Conservation (phyloP, 2,329 filamentous ascomycete species). For the Botrytis medusae region DNA sequence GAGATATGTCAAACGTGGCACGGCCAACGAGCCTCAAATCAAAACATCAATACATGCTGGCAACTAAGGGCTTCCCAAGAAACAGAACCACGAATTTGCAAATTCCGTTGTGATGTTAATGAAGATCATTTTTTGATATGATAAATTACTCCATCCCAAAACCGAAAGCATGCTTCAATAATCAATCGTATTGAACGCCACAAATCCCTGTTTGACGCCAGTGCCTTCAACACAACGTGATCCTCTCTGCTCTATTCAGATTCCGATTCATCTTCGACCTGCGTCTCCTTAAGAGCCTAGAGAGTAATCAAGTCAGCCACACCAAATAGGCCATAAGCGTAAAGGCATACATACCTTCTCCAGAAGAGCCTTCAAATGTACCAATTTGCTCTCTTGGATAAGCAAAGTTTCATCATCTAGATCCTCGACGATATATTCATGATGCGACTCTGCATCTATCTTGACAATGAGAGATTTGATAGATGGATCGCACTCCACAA, state of each 20-base stretch:
- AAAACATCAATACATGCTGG: background rate
- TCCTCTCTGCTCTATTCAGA: conserved; percentile 16
- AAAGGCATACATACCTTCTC: conserved; percentile 56
- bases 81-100: background rate
- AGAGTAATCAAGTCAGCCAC: conserved; percentile 19
- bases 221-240: background rate
- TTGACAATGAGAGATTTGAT: conserved; percentile 83
- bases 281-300: conserved; percentile 39
- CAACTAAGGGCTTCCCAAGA: background rate
- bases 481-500: conserved; percentile 81
- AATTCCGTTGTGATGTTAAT: background rate
- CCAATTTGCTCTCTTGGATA: conserved; percentile 72
- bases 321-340: too few relatives aligned
- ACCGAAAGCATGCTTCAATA: background rate
- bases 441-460: conserved; percentile 63
- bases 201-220: background rate
- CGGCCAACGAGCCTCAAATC: background rate
- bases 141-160: background rate
- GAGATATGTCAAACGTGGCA: background rate
- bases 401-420: conserved; percentile 75
- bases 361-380: conserved; percentile 64
- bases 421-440: conserved; percentile 77
- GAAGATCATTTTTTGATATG: background rate
- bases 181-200: background rate
- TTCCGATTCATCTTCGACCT: conserved; percentile 27